Conservation (phyloP, 768 basidiomycete species). For the Termitomyces sp. region DNA sequence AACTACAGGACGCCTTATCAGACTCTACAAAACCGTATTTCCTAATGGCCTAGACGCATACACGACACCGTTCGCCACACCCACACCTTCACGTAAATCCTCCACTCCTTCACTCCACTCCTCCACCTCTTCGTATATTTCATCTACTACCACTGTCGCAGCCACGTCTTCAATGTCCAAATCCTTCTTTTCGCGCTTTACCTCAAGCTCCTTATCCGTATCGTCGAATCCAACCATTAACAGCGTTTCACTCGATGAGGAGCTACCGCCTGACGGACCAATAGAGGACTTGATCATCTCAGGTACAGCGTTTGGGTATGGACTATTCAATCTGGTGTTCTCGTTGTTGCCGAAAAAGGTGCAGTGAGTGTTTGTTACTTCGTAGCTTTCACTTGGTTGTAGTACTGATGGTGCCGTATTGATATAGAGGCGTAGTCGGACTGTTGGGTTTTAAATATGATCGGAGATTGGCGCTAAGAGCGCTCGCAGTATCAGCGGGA, state of each 20-base stretch:
- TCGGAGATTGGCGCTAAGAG: constrained; percentile 58
- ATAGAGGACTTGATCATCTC: constrained; percentile 70
- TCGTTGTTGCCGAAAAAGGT: constrained; percentile 68
- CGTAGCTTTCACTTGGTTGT: background rate
- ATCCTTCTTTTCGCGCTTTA: constrained; percentile 34
- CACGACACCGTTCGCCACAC: constrained; percentile 30
- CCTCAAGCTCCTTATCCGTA: constrained; percentile 15
- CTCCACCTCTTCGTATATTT: constrained; percentile 13
- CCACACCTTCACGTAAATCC: constrained; percentile 28
- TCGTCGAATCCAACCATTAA: constrained; percentile 13
- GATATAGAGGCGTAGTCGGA: constrained; percentile 57
- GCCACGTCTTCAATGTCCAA: constrained; percentile 14
- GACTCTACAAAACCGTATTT: constrained; percentile 63
- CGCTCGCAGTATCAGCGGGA: constrained; percentile 61
- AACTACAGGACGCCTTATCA: constrained; percentile 15
- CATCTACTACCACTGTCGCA: constrained; percentile 10
- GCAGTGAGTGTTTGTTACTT: constrained; percentile 37
- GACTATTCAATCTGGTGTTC: constrained; percentile 76
- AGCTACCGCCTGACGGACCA: constrained; percentile 38
- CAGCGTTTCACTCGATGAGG: background rate
- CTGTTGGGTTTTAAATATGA: constrained; percentile 76
- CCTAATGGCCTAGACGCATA: constrained; percentile 50
- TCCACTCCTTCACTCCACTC: constrained; percentile 16
- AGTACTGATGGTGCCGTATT: background rate
- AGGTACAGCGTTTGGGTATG: constrained; percentile 73